Conservation (phyloP, 2,329 filamentous ascomycete genomes). For the Cladophialophora psammophila region DNA sequence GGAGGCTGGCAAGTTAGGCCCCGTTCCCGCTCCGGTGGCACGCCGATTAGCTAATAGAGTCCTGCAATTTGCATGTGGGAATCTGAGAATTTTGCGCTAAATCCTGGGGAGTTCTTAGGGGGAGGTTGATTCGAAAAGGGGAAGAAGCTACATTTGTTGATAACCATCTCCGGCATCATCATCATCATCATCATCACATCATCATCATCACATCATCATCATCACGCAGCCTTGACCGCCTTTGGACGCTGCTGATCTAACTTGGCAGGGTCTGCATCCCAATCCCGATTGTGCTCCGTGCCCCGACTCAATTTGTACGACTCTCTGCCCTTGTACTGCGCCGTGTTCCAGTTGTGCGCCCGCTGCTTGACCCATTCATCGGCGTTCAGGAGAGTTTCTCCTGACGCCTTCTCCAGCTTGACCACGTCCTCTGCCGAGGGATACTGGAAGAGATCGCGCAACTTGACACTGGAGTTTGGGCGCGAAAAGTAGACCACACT, state of each 20-base stretch:
- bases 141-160: no score
- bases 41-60: no score
- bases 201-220: no score
- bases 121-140: no score
- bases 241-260: slow-evolving; percentile 4
- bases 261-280: slow-evolving; percentile 5
- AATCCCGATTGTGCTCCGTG: slow-evolving; percentile 24
- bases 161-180: neutral
- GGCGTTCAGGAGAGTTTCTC: slow-evolving; percentile 19
- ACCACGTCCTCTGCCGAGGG: slow-evolving; percentile 19
- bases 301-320: slow-evolving; percentile 28
- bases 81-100: no score
- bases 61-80: no score
- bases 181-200: no score
- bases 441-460: slow-evolving; percentile 23
- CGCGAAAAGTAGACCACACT: slow-evolving; percentile 39
- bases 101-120: no score
- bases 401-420: slow-evolving; percentile 14
- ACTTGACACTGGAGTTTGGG: slow-evolving; percentile 25
- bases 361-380: slow-evolving; percentile 27
- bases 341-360: slow-evolving; percentile 28
- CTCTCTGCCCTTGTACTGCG: slow-evolving; percentile 27
- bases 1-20: no score
- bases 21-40: no score
- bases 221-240: slow-evolving; percentile 13